Evolutionary conservation across 1,284 basidiomycete genomes (phyloP), one percentile per base, ranked within the genome.

Genomic region (Microbotryum silenes-acaulis): DNA sequence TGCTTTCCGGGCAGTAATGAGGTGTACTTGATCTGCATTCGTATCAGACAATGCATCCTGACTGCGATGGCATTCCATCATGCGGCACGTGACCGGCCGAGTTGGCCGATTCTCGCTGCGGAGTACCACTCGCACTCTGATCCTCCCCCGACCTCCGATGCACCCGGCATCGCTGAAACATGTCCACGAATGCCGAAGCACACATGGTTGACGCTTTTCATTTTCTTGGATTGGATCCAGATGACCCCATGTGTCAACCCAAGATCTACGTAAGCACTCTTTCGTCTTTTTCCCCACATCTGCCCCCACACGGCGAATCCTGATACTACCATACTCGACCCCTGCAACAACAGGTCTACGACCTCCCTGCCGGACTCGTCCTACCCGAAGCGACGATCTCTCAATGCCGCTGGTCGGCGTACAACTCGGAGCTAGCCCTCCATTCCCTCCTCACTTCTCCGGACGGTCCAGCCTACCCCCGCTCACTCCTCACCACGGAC

Each of bases 341-440:
- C 1, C 50, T 8, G 3, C 16, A 2, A 7, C 29, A 3, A 54
- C 59, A 66, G 66, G 60, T 67, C 16, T 61, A 66, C 54, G 45
- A 54, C 45, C 56, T 67, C 20, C 66, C 64, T 27, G 31, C 48
- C 10, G 29, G 51, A 10, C 61, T 67, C n/a, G 47, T 29, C 7
- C 56, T 67, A 0, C 56, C 66, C 3, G 44, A 55, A 2, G n/a
- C 50, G 21, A 63, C 62, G 2, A 49, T 61, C 45, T 45, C 49
- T 6, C 61, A 64, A 21, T 63, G 66, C 59, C 65, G 66, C 54
- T 67, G 65, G 66, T 68, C 66, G 51, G 62, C 64, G 2, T 66
- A 68, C 65, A 64, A 66, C 56, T 62, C 65, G 16, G 64, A 68
- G 29, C 58, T 66, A 20, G 57, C 57, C 29, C 54, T 66, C 3